Base-by-base conservation (phyloP, 2,329 filamentous ascomycete genomes). In the Chaetomiaceae sp. region DNA sequence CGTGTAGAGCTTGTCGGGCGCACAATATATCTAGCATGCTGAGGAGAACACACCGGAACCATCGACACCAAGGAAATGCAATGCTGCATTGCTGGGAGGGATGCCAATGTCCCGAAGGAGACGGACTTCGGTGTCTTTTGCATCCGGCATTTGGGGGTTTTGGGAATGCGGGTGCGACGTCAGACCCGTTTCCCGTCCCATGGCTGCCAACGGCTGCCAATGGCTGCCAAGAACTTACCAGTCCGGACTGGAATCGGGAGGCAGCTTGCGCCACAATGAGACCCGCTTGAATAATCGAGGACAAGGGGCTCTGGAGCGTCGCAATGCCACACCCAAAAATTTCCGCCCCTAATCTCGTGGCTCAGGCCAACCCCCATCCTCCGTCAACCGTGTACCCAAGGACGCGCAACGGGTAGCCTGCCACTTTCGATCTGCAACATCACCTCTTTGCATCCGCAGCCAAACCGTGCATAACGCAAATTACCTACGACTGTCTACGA, bases 291-390 rank as follows among this genome's bases (percentile, higher is more conserved):
- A n/a, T n/a, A n/a, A n/a, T n/a, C n/a, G n/a, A n/a, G n/a, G n/a
- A n/a, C n/a, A n/a, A n/a, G n/a, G n/a, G n/a, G n/a, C n/a, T n/a
- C n/a, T n/a, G 21, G 20, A 47, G 29, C 20, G 21, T 30, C 41
- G 42, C 36, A 33, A 20, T 32, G 52, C 47, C 47, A 54, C 48
- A 34, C 32, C 41, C 36, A 38, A 29, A 56, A 57, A 55, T 50
- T 47, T 55, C 40, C 55, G n/a, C n/a, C 52, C 55, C 51, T 44
- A 23, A 51, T 36, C 40, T 40, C 34, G 36, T 50, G 46, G 47
- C 49, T 51, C 10, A 34, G 25, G 8, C 43, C 37, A 48, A 48
- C 27, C 29, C 18, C 3, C 27, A n/a, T 33, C 25, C n/a, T n/a
- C 9, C 40, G 16, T 48, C 20, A n/a, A 51, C 23, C 37, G 16